phyloP scores from a whole-genome alignment of 352 stramenopile species.

The Globisporangium radiosum region DNA sequence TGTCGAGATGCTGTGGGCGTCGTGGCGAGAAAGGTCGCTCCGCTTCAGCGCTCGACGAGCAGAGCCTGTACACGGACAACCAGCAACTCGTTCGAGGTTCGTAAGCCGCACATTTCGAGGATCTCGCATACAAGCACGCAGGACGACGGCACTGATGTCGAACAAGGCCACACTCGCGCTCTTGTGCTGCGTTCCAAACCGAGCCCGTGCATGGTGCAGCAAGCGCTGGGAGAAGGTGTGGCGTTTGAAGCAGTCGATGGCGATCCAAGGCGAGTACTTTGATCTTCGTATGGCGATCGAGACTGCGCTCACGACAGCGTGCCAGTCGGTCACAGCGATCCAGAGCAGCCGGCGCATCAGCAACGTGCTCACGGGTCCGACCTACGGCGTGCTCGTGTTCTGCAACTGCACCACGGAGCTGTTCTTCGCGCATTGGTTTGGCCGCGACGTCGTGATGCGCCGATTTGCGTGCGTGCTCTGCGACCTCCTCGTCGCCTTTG shows the following conservation, averaged over 20 bases:
- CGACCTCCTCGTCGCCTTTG: slow-evolving; percentile 1
- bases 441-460: not conserved
- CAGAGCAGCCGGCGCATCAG: slow-evolving; percentile 1
- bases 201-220: not conserved
- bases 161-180: too few species aligned
- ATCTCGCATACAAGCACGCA: too few species aligned
- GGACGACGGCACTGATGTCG: too few species aligned
- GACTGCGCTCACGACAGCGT: not conserved
- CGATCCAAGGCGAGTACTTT: slow-evolving; percentile 1
- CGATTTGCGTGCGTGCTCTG: not conserved
- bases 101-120: too few species aligned
- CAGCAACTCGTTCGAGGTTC: not conserved
- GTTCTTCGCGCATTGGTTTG: slow-evolving; percentile 1
- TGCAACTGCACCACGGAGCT: not conserved
- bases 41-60: not conserved
- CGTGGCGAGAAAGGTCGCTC: not conserved
- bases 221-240: not conserved
- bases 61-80: not conserved
- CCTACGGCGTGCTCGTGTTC: slow-evolving; percentile 1
- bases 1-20: not conserved
- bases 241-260: not conserved
- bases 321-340: not conserved
- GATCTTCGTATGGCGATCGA: not conserved
- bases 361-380: not conserved
- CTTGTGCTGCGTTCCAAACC: not conserved